Base-by-base conservation (phyloP, 148 eudicot species). In the Bassia scoparia region DNA sequence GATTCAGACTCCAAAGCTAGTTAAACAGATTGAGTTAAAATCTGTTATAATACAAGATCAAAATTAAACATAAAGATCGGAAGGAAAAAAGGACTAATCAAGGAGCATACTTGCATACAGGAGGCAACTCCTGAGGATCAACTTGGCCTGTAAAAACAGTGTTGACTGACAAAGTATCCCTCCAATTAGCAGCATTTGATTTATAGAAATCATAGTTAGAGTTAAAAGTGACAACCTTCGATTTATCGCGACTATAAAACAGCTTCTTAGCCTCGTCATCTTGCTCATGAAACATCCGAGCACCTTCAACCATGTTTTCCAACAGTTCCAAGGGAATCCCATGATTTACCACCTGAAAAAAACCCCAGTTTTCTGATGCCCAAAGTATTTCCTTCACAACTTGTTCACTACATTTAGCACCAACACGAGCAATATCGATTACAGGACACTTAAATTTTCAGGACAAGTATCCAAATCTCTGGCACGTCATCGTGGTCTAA, bases 311-410 rank as follows among this genome's bases (percentile, higher is more conserved):
- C 87, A 84, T 82, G 3, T 33, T 69, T 3, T 82, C 78, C 71
- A 86, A 2, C 37, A 78, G 76, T 2, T 60, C 68, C 31, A 35
- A 33, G 1, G 85, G 71, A 18, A 86, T 76, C 23, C 84, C 82
- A 58, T 84, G 89, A 74, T 86, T 84, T 23, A 86, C 61, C 26
- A 86, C 76, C 62, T 79, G 87, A 38, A 86, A 84, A 69, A 84
- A 84, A 10, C 89, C 89, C 85, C 82, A 82, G 2, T 74, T 70
- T 48, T 78, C 67, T 10, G 85, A 86, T 48, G 85, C 87, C 7
- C 3, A 23, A 13, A 62, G 54, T 21, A 86, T 17, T 23, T 78
- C 59, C 30, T 77, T 38, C 0, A 79, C 72, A 33, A 73, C 21
- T 2, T 35, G 16, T 26, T 13, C 49, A 68, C 67, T 69, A 1